Conservation (phyloP, 2,329 filamentous ascomycete species). For the Penicillium corylophilum region DNA sequence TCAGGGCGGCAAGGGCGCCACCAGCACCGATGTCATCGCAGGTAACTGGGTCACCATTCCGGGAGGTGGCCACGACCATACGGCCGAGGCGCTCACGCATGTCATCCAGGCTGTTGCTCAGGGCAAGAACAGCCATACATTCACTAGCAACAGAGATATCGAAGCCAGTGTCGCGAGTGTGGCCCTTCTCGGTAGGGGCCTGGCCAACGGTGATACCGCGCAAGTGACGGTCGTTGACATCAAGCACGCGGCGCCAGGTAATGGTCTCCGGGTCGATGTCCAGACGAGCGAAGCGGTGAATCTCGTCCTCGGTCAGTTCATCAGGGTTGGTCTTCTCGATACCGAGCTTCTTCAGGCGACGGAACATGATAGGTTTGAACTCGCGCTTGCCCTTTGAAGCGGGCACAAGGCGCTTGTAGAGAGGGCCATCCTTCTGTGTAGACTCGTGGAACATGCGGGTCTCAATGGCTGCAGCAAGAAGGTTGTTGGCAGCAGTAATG, state of each 20-base stretch:
- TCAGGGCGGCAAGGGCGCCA: conserved; percentile 87
- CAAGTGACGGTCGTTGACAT: conserved; percentile 95
- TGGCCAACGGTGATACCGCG: conserved; percentile 85
- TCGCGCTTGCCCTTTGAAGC: conserved; percentile 83
- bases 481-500: conserved; percentile 94
- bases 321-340: conserved; percentile 94
- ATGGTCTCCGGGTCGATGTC: conserved; percentile 97
- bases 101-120: conserved; percentile 82
- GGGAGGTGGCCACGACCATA: conserved; percentile 92
- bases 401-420: conserved; percentile 86
- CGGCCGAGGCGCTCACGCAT: conserved; percentile 90
- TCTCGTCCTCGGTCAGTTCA: conserved; percentile 86
- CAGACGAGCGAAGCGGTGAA: conserved; percentile 80
- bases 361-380: conserved; percentile 89
- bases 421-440: conserved; percentile 83
- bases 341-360: conserved; percentile 88
- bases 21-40: conserved; percentile 94
- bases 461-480: conserved; percentile 93
- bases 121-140: conserved; percentile 95
- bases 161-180: conserved; percentile 85
- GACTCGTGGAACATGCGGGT: conserved; percentile 98
- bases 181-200: conserved; percentile 85
- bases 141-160: conserved; percentile 98
- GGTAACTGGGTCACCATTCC: conserved; percentile 82
- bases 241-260: conserved; percentile 92